Evolutionary conservation across 2,329 filamentous ascomycete species (phyloP).

Genomic region (Ceratocystis variospora): DNA sequence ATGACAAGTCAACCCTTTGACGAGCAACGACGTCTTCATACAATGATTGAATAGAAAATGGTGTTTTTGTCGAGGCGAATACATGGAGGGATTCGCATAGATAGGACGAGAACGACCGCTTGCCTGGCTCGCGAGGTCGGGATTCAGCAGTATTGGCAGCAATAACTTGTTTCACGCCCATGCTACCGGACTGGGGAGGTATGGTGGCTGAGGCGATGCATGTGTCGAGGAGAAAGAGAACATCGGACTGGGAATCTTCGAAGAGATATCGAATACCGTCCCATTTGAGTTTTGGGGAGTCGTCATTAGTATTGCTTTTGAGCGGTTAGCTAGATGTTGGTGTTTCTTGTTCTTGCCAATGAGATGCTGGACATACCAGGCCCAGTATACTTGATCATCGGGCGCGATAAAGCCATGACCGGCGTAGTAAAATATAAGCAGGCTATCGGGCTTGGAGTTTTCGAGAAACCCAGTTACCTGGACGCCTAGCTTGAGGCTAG

Average conservation of each 20-base stretch:
- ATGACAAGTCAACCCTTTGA: constrained; percentile 33
- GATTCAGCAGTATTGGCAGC: constrained; percentile 43
- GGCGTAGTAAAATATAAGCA: constrained; percentile 52
- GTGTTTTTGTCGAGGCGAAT: constrained; percentile 33
- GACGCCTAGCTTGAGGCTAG: constrained; percentile 47
- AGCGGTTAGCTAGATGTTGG: constrained; percentile 26
- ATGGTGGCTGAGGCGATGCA: constrained; percentile 38
- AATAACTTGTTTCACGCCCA: constrained; percentile 48
- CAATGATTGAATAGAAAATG: constrained; percentile 43
- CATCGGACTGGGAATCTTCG: constrained; percentile 49
- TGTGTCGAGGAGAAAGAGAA: constrained; percentile 49
- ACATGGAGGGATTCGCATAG: constrained; percentile 42
- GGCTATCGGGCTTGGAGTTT: constrained; percentile 41
- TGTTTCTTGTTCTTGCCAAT: background rate
- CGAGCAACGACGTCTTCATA: constrained; percentile 41
- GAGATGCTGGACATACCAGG: constrained; percentile 37
- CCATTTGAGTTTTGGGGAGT: constrained; percentile 50
- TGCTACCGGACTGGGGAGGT: constrained; percentile 31
- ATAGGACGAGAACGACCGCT: constrained; percentile 45
- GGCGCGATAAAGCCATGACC: constrained; percentile 45
- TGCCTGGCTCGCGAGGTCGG: constrained; percentile 27
- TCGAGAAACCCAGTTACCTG: constrained; percentile 48
- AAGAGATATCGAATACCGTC: constrained; percentile 47
- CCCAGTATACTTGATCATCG: constrained; percentile 52
- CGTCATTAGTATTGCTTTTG: constrained; percentile 40